Evolutionary conservation across 345 rosid genomes (phyloP), one percentile per base, ranked within the genome.

Genomic region (Leavenworthia alabamica): DNA sequence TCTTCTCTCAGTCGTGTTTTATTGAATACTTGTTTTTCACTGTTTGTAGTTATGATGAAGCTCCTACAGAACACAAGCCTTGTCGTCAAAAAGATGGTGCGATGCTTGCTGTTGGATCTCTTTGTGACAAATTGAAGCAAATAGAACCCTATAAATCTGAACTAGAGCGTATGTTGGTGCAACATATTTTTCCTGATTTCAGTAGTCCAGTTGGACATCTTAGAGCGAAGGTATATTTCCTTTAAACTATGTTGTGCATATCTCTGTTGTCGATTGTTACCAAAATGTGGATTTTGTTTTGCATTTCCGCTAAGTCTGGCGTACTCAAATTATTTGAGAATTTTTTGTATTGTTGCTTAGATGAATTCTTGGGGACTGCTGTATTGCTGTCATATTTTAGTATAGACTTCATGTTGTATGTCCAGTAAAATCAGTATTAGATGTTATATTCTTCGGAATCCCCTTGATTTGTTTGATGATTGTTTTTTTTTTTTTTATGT

Each of bases 61-160:
- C 89, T 26, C 89, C 91, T 0, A 59, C 73, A 11, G 89, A 94
- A 57, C 77, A 64, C 70, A 94, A 94, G 66, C 90, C 85, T 14
- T 86, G 83, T 72, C 82, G 89, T 15, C 97, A 86, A 72, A 94
- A 90, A 72, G 99, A 94, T 78, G 99, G 99, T 48, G 97, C 97
- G 11, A 73, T 94, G 71, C 99, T 94, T 72, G 93, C 99, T 60
- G 83, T 94, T 76, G 99, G 99, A 76, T 80, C 97, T 29, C 97
- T 94, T 63, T 94, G 93, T 81, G 99, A 94, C 74, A 90, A 86
- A 72, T 75, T 94, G 73, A 94, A 88, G 77, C 95, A 90, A 75
- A 88, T 85, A 15, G 99, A 90, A 41, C 99, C 99, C 2, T 90
- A 90, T 72, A 87, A 85, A 76, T 75, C 87, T 73, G 93, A 87